Percentiles rank a stretch among this genome's conserved stretches.
These are phyloP conservation scores for Scolecobasidium constrictum DNA, from an alignment of 2,329 filamentous ascomycete species.

Conservation along the genomic window DNA sequence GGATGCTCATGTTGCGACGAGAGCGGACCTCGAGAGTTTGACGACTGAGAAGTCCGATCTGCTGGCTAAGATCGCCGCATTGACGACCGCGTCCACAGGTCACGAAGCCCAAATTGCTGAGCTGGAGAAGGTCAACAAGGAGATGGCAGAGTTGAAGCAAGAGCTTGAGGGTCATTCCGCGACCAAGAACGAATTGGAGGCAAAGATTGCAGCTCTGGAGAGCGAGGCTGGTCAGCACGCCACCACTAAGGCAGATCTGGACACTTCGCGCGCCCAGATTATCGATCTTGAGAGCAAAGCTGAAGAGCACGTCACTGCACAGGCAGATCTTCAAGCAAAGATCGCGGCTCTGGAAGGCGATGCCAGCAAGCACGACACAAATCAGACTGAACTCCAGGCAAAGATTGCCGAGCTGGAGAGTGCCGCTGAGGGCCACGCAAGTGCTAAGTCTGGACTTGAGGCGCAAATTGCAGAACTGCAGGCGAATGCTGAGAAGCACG, in stretches of 20 bases:
- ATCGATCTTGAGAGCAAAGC: conserved; percentile 3
- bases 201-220: background rate
- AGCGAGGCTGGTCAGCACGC: conserved; percentile 4
- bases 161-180: conserved; percentile 3
- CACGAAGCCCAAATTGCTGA: conserved; percentile 3
- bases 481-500: background rate
- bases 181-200: conserved; percentile 1
- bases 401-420: conserved; percentile 4
- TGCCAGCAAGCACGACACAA: background rate
- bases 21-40: conserved; percentile 1
- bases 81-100: background rate
- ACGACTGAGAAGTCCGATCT: background rate
- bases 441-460: conserved; percentile 7
- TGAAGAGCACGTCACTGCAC: conserved; percentile 4
- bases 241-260: conserved; percentile 1
- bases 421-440: conserved; percentile 1
- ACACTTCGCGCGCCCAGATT: conserved; percentile 1
- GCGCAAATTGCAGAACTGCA: conserved; percentile 6
- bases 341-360: conserved; percentile 4
- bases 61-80: background rate
- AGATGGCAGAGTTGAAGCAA: conserved; percentile 5
- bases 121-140: background rate
- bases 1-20: background rate
- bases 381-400: conserved; percentile 3
- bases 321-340: conserved; percentile 7